Percentiles rank a stretch among this genome's conserved stretches.
Conservation (phyloP, 2,329 filamentous ascomycete species). For the Grosmannia clavigera region DNA sequence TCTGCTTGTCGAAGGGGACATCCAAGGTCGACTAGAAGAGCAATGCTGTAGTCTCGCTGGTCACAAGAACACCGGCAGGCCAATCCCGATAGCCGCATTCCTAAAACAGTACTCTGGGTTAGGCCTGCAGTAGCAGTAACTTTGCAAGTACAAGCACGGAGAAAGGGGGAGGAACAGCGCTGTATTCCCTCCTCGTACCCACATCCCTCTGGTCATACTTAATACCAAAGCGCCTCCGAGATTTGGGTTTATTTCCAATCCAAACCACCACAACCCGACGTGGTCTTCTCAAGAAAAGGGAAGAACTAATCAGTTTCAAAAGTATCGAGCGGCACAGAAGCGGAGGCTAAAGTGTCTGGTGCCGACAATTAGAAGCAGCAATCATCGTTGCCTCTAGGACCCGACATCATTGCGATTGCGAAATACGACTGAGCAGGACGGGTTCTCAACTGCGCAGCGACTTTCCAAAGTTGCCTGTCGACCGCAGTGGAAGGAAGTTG, state of each 20-base stretch:
- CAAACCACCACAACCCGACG: neutral
- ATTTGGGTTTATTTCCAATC: neutral
- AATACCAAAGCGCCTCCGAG: neutral
- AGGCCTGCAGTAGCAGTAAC: neutral
- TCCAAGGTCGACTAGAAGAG: neutral
- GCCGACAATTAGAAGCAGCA: neutral
- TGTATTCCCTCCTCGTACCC: neutral
- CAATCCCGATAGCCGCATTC: neutral
- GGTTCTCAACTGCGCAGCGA: neutral
- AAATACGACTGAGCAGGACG: neutral
- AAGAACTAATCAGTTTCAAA: neutral
- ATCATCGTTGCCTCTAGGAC: neutral
- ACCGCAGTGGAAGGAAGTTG: neutral
- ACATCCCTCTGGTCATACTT: constrained; percentile 1
- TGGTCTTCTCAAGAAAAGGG: neutral
- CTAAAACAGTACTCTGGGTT: neutral
- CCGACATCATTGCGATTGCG: neutral
- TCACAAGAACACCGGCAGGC: neutral
- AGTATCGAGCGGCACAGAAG: neutral
- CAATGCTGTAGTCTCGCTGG: neutral
- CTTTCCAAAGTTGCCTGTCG: neutral
- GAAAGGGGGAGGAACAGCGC: neutral
- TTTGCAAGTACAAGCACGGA: neutral
- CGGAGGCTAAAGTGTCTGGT: no score
- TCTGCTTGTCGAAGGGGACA: no score